Evolutionary conservation across 352 stramenopile genomes (phyloP), one percentile per base, ranked within the genome.

Genomic region (Globisporangium parvum): DNA sequence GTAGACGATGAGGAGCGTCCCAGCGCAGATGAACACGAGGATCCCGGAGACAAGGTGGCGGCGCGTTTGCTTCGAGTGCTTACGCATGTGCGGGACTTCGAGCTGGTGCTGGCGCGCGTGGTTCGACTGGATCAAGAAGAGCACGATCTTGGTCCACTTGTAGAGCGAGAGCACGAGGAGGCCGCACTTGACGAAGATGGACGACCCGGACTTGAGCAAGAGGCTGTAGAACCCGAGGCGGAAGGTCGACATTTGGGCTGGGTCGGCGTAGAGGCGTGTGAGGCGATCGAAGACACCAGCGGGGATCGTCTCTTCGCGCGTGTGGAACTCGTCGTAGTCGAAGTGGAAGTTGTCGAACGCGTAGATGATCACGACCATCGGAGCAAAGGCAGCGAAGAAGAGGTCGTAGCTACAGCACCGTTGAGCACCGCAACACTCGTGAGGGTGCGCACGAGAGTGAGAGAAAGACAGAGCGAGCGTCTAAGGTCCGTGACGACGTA

Each of bases 331-430:
- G 0, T 61, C 59, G 18, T 67, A 71, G 54, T 79, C 70, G 46
- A 82, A 55, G 12, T 67, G 17, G 47, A 79, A 82, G 23, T 77
- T 70, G 42, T 69, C 58, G 28, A 71, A 69, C 14, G 65, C 57
- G 50, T 77, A 82, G 0, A 64, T 12, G 28, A 82, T n/a, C 53
- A 76, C 69, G 12, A 77, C 53, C 18, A 77, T 64, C 0, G 70
- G 73, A 9, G 73, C 73, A n/a, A 79, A 82, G 0, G 71, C 73
- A 2, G 68, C 70, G 35, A 82, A 82, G 57, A 82, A 82, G 20
- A 82, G 66, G 28, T 82, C 70, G 45, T 75, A 73, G 6, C 69
- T 77, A 26, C 5, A 17, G n/a, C 14, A n/a, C n/a, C n/a, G n/a
- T n/a, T n/a, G n/a, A 39, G 46, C 46, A 50, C n/a, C 24, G 4